These are phyloP conservation scores for Paraphoma chrysanthemicola DNA, from an alignment of 2,329 filamentous ascomycete species.

Conservation along the genomic window DNA sequence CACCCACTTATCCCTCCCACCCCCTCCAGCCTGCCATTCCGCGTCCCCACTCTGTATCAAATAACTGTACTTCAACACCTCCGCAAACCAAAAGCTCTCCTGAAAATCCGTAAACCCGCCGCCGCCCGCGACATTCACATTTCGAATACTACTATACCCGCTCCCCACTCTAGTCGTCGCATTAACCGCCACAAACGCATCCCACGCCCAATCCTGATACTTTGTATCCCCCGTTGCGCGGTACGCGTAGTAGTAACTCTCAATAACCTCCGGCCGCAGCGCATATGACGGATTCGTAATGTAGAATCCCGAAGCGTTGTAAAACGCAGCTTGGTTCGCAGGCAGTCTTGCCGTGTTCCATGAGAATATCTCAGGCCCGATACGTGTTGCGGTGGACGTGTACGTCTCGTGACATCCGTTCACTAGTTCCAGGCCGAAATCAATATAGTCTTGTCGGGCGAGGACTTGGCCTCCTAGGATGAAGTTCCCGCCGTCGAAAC, in stretches of 20 bases:
- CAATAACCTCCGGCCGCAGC: conserved; percentile 80
- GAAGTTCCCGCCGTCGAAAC: conserved; percentile 83
- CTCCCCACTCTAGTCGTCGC: conserved; percentile 67
- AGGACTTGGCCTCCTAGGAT: conserved; percentile 80
- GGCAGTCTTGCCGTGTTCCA: conserved; percentile 48
- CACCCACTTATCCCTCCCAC: conserved; percentile 62
- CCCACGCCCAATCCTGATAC: conserved; percentile 87
- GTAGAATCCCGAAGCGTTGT: conserved; percentile 73
- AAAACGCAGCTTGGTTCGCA: conserved; percentile 62
- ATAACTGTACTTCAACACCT: conserved; percentile 85
- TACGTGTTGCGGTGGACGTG: conserved; percentile 68
- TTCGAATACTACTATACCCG: conserved; percentile 69
- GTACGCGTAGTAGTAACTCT: conserved; percentile 88
- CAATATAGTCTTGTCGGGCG: conserved; percentile 68
- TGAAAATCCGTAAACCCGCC: conserved; percentile 72
- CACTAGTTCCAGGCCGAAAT: conserved; percentile 76
- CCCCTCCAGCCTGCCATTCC: conserved; percentile 63
- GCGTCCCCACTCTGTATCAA: conserved; percentile 69
- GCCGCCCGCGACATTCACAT: conserved; percentile 71
- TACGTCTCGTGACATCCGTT: conserved; percentile 79
- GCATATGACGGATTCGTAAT: conserved; percentile 68
- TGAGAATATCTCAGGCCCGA: conserved; percentile 72
- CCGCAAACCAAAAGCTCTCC: conserved; percentile 88
- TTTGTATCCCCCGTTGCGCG: conserved; percentile 75
- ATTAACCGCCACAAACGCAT: conserved; percentile 74